Base-by-base conservation (phyloP, 2,329 filamentous ascomycete species). In the Aspergillus neoniger region DNA sequence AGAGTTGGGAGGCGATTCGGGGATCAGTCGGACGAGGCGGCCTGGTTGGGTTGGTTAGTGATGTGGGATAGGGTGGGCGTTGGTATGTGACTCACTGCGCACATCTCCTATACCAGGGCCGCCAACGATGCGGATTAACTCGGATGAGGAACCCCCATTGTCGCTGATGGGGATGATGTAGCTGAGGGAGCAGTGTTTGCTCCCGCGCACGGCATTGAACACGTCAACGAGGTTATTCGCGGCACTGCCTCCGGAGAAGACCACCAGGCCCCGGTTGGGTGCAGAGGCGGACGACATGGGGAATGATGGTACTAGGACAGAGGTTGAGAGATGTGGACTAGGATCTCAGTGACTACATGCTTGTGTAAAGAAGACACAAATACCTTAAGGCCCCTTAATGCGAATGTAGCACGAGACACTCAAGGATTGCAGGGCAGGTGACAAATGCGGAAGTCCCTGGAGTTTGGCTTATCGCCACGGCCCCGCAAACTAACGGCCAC, bases 151-250 rank as follows among this genome's bases (percentile, higher is more conserved):
- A 41, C 94, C 94, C 52, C 94, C 94, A 77, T 98, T 98, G 78
- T 98, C 94, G 66, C 91, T 95, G 73, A 97, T 96, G 38, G 94
- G 94, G 55, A 98, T 96, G 61, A 97, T 87, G 75, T 96, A 96
- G 77, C 86, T 91, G 44, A 96, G 79, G 2, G 84, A 80, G 70
- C 89, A 90, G 43, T 83, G 78, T 63, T 89, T 90, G 67, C 83
- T 88, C 63, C 87, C 77, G 12, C 85, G 82, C 36, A 91, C 81
- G 17, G 80, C 79, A 60, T 83, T 88, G 77, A 97, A 97, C 10
- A 96, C 91, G 74, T 97, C 94, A 43, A 97, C 94, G 5, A 97
- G 85, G 70, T 85, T 96, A 73, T 97, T 98, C 5, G 94, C 92
- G n/a, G 93, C 94, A 67, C 91, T 96, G 56, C 93, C 93, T 41